Base-by-base conservation (phyloP, 2,329 filamentous ascomycete genomes). In the Epichloe gansuensis region DNA sequence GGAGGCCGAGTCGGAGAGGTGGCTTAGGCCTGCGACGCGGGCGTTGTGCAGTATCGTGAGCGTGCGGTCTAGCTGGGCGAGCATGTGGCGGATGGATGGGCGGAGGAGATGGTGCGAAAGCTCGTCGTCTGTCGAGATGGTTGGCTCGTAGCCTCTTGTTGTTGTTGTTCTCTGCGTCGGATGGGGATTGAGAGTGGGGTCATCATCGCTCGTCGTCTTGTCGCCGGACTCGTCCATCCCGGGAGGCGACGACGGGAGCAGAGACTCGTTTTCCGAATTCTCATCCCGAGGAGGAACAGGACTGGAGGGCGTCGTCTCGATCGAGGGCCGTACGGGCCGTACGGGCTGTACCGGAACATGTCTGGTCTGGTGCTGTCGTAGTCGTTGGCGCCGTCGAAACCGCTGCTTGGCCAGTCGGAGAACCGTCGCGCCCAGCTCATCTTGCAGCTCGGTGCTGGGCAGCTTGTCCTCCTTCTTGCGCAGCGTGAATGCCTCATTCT, bases 101-200 rank as follows among this genome's bases (percentile, higher is more conserved):
- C 76, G 75, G 15, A 95, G 70, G 5, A 94, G 71, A 2, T 68
- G 64, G 54, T 76, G 72, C 0, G 88, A 86, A 47, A 74, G 64
- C 2, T 86, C 82, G 58, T 95, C 89, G 59, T 95, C 84, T 1
- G 81, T 76, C 7, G 85, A 77, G 5, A 88, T 67, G 2, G 76
- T 72, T 0, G 86, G 80, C 11, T 67, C 65, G 37, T 72, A 69
- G 63, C 65, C 49, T 5, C 13, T 46, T 1, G 35, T 31, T 12
- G 38, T 46, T 15, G 31, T 21, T 21, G 17, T 21, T 9, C 31
- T 48, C 44, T 5, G 39, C 4, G 15, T 46, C 46, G 25, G 44
- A 34, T 25, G 3, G 7, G 28, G 39, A 21, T 21, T 21, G 17
- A 21, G 17, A 21, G 17, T 21, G 17, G 17, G 17, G 2, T 21